Evolutionary conservation across 108 stramenopile species (phyloP).

Genomic region (Cyclotella kingstonii): DNA sequence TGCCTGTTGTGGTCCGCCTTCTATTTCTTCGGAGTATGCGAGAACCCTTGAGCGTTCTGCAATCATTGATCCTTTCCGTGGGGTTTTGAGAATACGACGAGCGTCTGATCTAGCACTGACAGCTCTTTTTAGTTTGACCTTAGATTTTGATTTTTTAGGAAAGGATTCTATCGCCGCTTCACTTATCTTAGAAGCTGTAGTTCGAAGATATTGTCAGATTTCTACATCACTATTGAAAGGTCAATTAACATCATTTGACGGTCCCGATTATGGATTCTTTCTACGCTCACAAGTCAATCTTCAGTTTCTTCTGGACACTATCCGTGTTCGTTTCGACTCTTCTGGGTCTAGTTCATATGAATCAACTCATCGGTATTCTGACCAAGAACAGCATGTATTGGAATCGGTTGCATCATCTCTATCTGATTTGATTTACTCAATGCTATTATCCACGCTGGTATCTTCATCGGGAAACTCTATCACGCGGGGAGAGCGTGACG

Average conservation of each 20-base stretch:
- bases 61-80: constrained; percentile 40
- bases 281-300: constrained; percentile 78
- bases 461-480: constrained; percentile 45
- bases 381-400: constrained; percentile 18
- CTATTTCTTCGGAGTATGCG: constrained; percentile 4
- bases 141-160: constrained; percentile 83
- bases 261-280: constrained; percentile 41
- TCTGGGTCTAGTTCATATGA: constrained; percentile 12
- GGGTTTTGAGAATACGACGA: constrained; percentile 48
- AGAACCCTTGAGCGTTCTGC: constrained; percentile 14
- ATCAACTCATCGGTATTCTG: constrained; percentile 5
- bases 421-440: constrained; percentile 57
- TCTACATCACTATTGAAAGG: neutral
- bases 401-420: constrained; percentile 48
- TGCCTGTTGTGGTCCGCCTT: constrained; percentile 57
- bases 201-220: constrained; percentile 41
- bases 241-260: constrained; percentile 1
- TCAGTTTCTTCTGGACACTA: constrained; percentile 77
- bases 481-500: constrained; percentile 80
- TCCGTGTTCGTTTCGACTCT: constrained; percentile 53
- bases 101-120: constrained; percentile 77
- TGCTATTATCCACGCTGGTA: constrained; percentile 68
- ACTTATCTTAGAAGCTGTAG: constrained; percentile 50
- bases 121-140: constrained; percentile 70
- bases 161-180: constrained; percentile 47